A percentile compares a stretch with the other conserved stretches of the same genome.
phyloP scores from a whole-genome alignment of 495 filamentous ascomycete genomes.

The Hypoxylon fragiforme region DNA sequence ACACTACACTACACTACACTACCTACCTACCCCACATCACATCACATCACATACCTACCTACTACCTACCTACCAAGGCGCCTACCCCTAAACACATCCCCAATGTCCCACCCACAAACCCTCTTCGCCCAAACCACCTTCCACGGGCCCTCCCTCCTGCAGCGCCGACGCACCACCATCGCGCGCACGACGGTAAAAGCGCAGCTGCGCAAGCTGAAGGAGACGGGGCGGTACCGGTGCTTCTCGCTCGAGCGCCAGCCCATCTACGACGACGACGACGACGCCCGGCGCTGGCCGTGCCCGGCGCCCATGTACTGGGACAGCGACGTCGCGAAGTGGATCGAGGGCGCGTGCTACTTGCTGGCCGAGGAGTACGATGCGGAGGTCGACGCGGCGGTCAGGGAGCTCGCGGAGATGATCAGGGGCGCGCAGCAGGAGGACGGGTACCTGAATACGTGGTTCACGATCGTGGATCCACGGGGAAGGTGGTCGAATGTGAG shows the following conservation, averaged over 20 bases:
- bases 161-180: conserved; percentile 45
- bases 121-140: conserved; percentile 39
- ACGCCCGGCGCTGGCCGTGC: conserved; percentile 53
- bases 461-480: conserved; percentile 55
- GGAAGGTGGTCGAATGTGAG: conserved; percentile 60
- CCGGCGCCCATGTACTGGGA: conserved; percentile 63
- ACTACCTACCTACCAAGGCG: neutral
- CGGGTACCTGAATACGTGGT: conserved; percentile 64
- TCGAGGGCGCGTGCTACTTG: conserved; percentile 63
- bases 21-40: no score
- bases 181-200: conserved; percentile 45
- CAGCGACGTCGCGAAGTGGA: conserved; percentile 63
- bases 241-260: conserved; percentile 58
- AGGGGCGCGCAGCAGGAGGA: conserved; percentile 56
- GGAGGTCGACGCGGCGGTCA: conserved; percentile 55
- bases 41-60: neutral
- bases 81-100: neutral
- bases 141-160: conserved; percentile 41
- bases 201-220: conserved; percentile 56
- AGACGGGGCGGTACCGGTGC: conserved; percentile 58
- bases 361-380: conserved; percentile 45
- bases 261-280: conserved; percentile 52
- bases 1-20: no score
- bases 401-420: conserved; percentile 61
- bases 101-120: conserved; percentile 39